Evolutionary conservation across 2,329 filamentous ascomycete genomes (phyloP).

Genomic region (Pseudogymnoascus verrucosus): DNA sequence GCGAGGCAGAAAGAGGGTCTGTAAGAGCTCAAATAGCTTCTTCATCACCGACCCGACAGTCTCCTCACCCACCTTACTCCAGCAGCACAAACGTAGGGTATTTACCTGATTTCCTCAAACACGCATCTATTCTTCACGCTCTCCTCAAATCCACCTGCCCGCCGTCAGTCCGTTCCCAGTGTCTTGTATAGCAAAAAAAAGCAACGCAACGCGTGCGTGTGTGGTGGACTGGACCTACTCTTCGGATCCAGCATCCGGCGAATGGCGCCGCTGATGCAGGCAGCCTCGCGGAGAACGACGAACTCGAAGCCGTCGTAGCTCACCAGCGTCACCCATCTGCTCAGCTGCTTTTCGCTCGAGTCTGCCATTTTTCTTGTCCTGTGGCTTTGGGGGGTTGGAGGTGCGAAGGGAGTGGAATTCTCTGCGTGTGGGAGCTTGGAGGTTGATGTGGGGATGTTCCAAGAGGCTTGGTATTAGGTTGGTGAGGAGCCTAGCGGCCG

Average conservation of each 20-base stretch:
- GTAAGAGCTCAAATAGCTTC: slow-evolving; percentile 17
- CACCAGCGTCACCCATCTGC: slow-evolving; percentile 70
- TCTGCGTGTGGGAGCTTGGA: not conserved
- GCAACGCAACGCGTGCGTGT: slow-evolving; percentile 5
- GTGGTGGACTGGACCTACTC: slow-evolving; percentile 37
- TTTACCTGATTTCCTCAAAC: slow-evolving; percentile 67
- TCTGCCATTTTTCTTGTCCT: not conserved
- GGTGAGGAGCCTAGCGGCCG: not conserved
- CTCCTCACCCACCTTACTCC: not conserved
- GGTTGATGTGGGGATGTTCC: not conserved
- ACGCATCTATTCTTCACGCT: slow-evolving; percentile 54
- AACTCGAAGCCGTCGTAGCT: slow-evolving; percentile 72
- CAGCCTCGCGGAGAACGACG: slow-evolving; percentile 62
- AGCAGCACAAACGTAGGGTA: not conserved
- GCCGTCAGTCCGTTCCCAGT: slow-evolving; percentile 4
- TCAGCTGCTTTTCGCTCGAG: slow-evolving; percentile 21
- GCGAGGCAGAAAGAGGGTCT: slow-evolving; percentile 25
- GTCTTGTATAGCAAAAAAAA: slow-evolving; percentile 16
- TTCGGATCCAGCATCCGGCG: slow-evolving; percentile 66
- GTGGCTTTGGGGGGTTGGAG: not conserved
- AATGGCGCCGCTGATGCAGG: slow-evolving; percentile 62
- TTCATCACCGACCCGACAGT: slow-evolving; percentile 12
- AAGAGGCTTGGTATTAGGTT: not conserved
- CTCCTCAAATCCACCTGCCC: slow-evolving; percentile 55
- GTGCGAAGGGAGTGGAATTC: not conserved